Conservation (phyloP, 306 rosid genomes). For the Lagenaria siceraria region DNA sequence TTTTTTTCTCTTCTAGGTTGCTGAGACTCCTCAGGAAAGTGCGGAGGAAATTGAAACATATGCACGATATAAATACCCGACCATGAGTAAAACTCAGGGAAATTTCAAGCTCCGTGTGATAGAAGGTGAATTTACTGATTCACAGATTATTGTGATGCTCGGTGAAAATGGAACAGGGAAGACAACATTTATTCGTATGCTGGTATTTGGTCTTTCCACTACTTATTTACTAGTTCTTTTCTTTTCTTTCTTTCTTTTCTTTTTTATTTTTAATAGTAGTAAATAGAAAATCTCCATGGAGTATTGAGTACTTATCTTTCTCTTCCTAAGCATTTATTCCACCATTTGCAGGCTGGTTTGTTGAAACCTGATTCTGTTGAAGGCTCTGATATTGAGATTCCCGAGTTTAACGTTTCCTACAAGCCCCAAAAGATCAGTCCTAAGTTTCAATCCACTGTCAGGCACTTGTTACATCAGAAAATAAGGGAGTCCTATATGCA, state of each 20-base stretch:
- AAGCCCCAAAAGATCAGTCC: slow-evolving; percentile 99
- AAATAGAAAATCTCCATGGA: background rate
- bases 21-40: slow-evolving; percentile 95
- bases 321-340: background rate
- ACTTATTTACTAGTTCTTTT: background rate
- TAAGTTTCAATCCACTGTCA: slow-evolving; percentile 61
- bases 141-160: slow-evolving; percentile 95
- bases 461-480: slow-evolving; percentile 65
- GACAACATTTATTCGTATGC: slow-evolving; percentile 97
- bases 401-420: slow-evolving; percentile 95
- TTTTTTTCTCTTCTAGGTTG: slow-evolving; percentile 56
- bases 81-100: slow-evolving; percentile 90
- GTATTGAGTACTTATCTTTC: background rate
- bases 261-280: background rate
- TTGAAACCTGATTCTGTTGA: slow-evolving; percentile 76
- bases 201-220: slow-evolving; percentile 44
- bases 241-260: background rate
- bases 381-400: slow-evolving; percentile 66
- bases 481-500: slow-evolving; percentile 83
- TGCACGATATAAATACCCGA: slow-evolving; percentile 87
- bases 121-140: slow-evolving; percentile 97
- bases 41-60: slow-evolving; percentile 84
- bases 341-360: slow-evolving; percentile 71
- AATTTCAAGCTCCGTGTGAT: slow-evolving; percentile 63
- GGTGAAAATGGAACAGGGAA: slow-evolving; percentile 99